phyloP scores from a whole-genome alignment of 148 eudicot species.

The Spergularia bocconei region DNA sequence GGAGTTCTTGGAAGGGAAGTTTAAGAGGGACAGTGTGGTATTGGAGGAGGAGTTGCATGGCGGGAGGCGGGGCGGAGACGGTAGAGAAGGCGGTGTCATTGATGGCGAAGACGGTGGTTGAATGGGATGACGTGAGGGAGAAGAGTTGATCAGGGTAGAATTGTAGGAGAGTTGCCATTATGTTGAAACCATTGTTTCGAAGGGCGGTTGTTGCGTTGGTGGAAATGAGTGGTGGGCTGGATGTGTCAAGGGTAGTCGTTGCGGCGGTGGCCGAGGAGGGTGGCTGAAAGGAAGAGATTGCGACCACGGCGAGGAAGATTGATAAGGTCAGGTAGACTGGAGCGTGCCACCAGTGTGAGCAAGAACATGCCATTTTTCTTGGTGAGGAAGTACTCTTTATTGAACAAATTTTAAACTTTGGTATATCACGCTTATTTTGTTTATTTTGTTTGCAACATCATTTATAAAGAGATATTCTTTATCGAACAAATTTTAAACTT shows the following conservation, averaged over 20 bases:
- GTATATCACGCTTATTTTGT: too few species aligned
- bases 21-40: conserved; percentile 48
- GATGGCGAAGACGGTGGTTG: conserved; percentile 57
- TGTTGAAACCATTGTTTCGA: conserved; percentile 34
- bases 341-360: conserved; percentile 68
- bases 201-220: conserved; percentile 40
- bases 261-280: conserved; percentile 28
- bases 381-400: too few species aligned
- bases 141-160: conserved; percentile 49
- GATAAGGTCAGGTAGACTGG: conserved; percentile 40
- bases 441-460: too few species aligned
- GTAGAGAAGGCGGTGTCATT: conserved; percentile 40
- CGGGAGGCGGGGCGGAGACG: conserved; percentile 32
- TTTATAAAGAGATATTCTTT: too few species aligned
- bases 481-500: too few species aligned
- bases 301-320: conserved; percentile 11
- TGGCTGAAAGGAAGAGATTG: conserved; percentile 36
- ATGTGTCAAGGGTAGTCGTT: neutral
- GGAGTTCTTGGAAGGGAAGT: conserved; percentile 32
- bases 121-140: conserved; percentile 18
- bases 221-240: conserved; percentile 7
- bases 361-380: conserved; percentile 42
- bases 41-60: conserved; percentile 39
- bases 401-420: too few species aligned
- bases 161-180: conserved; percentile 48